phyloP scores from a whole-genome alignment of 768 basidiomycete genomes.

The Rhizopogon vulgaris region DNA sequence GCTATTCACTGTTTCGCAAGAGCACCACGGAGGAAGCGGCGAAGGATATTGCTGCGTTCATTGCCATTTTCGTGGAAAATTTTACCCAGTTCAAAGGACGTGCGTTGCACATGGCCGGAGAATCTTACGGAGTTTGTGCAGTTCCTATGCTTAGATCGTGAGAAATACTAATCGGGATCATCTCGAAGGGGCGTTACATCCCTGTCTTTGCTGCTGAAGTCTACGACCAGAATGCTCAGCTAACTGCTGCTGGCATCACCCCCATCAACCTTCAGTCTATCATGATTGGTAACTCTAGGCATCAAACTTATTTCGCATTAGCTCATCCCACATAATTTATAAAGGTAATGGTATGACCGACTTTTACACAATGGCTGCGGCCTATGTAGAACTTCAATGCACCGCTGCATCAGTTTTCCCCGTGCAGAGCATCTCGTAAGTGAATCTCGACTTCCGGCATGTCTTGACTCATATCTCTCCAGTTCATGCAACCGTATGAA shows the following conservation, averaged over 20 bases:
- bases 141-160: not conserved
- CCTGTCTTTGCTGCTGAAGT: slow-evolving; percentile 44
- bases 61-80: slow-evolving; percentile 68
- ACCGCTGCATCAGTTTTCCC: slow-evolving; percentile 43
- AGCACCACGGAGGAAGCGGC: slow-evolving; percentile 63
- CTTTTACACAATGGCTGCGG: slow-evolving; percentile 29
- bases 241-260: slow-evolving; percentile 38
- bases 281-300: slow-evolving; percentile 36
- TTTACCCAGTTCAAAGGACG: slow-evolving; percentile 68
- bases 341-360: slow-evolving; percentile 43
- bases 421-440: slow-evolving; percentile 37
- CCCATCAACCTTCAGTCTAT: slow-evolving; percentile 45
- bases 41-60: slow-evolving; percentile 63
- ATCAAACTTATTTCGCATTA: not conserved
- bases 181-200: slow-evolving; percentile 41
- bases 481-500: slow-evolving; percentile 40
- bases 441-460: slow-evolving; percentile 6
- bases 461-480: slow-evolving; percentile 2
- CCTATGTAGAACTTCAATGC: slow-evolving; percentile 53
- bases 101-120: slow-evolving; percentile 53
- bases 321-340: not conserved
- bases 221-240: slow-evolving; percentile 40
- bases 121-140: slow-evolving; percentile 45
- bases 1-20: slow-evolving; percentile 23
- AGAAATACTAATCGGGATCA: not conserved